Evolutionary conservation across 805 yeast species (phyloP), one percentile per base, ranked within the genome.

Genomic region (Candida nanaspora): DNA sequence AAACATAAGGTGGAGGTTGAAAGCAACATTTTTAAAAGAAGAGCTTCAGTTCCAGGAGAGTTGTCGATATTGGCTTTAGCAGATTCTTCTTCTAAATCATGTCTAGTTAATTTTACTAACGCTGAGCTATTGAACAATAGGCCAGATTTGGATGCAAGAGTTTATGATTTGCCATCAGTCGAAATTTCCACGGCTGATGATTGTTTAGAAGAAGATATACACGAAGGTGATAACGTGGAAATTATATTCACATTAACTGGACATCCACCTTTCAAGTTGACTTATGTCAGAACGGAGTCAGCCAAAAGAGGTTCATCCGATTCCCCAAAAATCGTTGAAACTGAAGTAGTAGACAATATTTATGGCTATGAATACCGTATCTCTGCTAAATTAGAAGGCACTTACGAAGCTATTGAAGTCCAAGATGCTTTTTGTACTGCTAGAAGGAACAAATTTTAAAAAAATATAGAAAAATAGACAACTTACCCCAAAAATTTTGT

Each of bases 201-300:
- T 42, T 66, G 76, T 15, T 64, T 80, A 8, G 76, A 81, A 41
- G 89, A 81, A 53, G 91, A 86, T 58, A 85, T 93, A 33, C 95
- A 88, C 53, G 95, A 87, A 56, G 98, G 98, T 36, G 98, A 93
- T 49, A 86, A 84, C 53, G 89, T 94, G 1, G 96, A 88, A 56
- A 78, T 93, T 37, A 74, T 74, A 2, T 91, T 93, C 63, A 73
- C 78, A 18, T 85, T 93, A 53, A 74, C 75, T 27, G 98, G 98
- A 14, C 75, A 80, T 0, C 95, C 98, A 10, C 99, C 99, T 11
- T 93, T 91, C 66, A 68, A 80, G 32, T 70, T 93, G 48, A 85
- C 89, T 1, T 93, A 89, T 56, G 83, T 83, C 8, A 74, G 98
- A 55, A 80, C 84, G 6, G 63, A 59, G 21, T 53, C 47, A 29